Percentiles rank a stretch among this genome's conserved stretches.
Evolutionary conservation across 805 yeast species (phyloP).

Genomic region (Wickerhamomyces queroliae): DNA sequence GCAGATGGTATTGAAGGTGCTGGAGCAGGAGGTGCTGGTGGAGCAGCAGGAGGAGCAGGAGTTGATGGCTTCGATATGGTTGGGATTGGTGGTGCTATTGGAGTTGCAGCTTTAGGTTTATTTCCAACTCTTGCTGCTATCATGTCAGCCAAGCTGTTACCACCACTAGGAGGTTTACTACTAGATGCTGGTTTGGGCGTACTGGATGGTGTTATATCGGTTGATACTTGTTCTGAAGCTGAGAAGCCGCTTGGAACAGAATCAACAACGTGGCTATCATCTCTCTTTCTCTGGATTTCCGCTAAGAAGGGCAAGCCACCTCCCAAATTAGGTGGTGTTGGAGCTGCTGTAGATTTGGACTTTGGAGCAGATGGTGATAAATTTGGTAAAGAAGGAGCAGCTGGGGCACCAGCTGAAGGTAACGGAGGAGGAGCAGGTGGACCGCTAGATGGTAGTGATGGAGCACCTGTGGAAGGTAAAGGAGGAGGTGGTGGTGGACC

Average conservation of each 20-base stretch:
- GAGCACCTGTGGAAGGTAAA: conserved; percentile 12
- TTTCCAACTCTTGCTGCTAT: conserved; percentile 1
- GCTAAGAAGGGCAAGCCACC: conserved; percentile 53
- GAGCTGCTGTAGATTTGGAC: conserved; percentile 7
- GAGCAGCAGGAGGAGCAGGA: conserved; percentile 9
- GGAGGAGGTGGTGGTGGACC: conserved; percentile 18
- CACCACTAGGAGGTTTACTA: conserved; percentile 23
- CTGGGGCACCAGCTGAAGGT: too few species aligned
- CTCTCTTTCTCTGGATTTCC: conserved; percentile 50
- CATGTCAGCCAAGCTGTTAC: conserved; percentile 1
- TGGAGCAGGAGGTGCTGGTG: conserved; percentile 12
- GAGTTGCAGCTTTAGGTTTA: conserved; percentile 1
- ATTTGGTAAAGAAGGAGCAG: conserved; percentile 11
- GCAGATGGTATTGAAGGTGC: conserved; percentile 17
- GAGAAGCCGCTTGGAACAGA: conserved; percentile 21
- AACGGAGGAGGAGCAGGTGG: conserved; percentile 12
- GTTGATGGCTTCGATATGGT: conserved; percentile 18
- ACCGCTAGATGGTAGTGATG: conserved; percentile 18
- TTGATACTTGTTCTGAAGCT: conserved; percentile 16
- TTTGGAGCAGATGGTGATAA: conserved; percentile 21
- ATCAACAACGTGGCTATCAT: conserved; percentile 45
- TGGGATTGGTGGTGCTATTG: conserved; percentile 8
- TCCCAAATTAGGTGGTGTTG: conserved; percentile 19
- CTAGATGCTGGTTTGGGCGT: conserved; percentile 22
- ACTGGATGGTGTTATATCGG: conserved; percentile 16